Evolutionary conservation across 257 asterid species (phyloP).

Genomic region (Salvia rosmarinus): DNA sequence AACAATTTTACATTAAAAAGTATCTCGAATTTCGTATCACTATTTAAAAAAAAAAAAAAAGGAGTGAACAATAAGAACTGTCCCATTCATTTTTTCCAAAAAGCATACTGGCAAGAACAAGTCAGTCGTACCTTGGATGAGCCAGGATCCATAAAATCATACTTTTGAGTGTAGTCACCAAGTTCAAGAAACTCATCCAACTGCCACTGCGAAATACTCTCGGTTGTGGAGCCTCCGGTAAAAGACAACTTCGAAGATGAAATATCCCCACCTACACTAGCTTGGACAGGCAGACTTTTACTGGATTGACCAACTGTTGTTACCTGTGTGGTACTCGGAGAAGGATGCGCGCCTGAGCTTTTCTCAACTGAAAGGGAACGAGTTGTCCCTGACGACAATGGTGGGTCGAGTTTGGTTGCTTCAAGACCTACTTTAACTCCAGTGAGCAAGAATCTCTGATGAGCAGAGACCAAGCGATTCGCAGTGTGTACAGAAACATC

Average conservation of each 20-base stretch:
- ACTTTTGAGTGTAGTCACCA: constrained; percentile 54
- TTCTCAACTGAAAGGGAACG: constrained; percentile 44
- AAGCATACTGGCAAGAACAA: not conserved
- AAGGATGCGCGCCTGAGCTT: constrained; percentile 42
- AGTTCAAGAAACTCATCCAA: constrained; percentile 76
- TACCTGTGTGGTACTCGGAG: constrained; percentile 33
- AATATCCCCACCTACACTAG: constrained; percentile 35
- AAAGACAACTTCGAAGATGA: constrained; percentile 43
- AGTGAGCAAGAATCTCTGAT: constrained; percentile 81
- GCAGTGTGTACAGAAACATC: constrained; percentile 75
- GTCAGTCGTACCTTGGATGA: constrained; percentile 69
- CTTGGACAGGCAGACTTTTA: constrained; percentile 45
- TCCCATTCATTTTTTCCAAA: too few relatives aligned
- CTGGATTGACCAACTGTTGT: constrained; percentile 45
- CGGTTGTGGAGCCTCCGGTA: constrained; percentile 68
- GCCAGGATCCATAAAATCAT: constrained; percentile 54
- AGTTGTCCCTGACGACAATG: constrained; percentile 47
- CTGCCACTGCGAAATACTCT: constrained; percentile 69
- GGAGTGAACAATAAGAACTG: too few relatives aligned
- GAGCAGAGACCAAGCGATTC: constrained; percentile 69
- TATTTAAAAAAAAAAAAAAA: too few relatives aligned
- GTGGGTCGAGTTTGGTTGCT: constrained; percentile 52
- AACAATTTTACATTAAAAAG: too few relatives aligned
- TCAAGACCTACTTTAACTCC: constrained; percentile 92
- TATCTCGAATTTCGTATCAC: too few relatives aligned